Conservation (phyloP, 164 flowering plant genomes). For the Berberis thunbergii region DNA sequence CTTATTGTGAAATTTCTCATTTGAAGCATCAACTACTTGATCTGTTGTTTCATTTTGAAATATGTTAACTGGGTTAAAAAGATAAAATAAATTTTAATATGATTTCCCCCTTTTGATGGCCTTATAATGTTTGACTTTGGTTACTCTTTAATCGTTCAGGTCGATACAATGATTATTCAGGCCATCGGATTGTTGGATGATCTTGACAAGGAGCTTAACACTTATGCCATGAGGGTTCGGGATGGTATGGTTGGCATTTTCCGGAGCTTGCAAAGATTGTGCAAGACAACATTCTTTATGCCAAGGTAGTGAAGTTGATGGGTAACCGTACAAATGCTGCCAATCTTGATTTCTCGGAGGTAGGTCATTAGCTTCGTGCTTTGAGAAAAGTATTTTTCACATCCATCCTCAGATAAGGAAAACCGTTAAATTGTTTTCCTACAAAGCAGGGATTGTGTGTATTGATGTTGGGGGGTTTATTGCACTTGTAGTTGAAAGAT, state of each 20-base stretch:
- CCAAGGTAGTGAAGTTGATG: slow-evolving; percentile 91
- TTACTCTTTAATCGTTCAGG: slow-evolving; percentile 26
- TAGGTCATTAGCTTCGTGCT: slow-evolving; percentile 11
- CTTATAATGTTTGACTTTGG: too few species aligned
- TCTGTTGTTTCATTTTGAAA: too few species aligned
- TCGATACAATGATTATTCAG: slow-evolving; percentile 94
- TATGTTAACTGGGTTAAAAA: too few species aligned
- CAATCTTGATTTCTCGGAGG: slow-evolving; percentile 91
- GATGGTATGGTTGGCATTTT: slow-evolving; percentile 99
- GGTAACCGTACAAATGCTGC: slow-evolving; percentile 81
- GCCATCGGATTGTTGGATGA: slow-evolving; percentile 97
- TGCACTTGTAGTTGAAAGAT: too few species aligned
- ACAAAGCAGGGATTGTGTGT: too few species aligned
- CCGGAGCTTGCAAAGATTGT: slow-evolving; percentile 93
- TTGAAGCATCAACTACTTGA: too few species aligned
- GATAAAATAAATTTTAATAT: too few species aligned
- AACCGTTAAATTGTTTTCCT: too few species aligned
- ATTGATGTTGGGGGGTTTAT: too few species aligned
- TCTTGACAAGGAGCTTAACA: slow-evolving; percentile 95
- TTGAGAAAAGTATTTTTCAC: neutral
- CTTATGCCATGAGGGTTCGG: slow-evolving; percentile 91
- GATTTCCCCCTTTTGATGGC: too few species aligned
- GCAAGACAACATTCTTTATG: slow-evolving; percentile 77
- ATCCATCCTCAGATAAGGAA: too few species aligned
- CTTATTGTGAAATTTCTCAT: too few species aligned